Percentiles rank a stretch among this genome's conserved stretches.
phyloP scores from a whole-genome alignment of 2,329 filamentous ascomycete species.

The Xylaria sp. region DNA sequence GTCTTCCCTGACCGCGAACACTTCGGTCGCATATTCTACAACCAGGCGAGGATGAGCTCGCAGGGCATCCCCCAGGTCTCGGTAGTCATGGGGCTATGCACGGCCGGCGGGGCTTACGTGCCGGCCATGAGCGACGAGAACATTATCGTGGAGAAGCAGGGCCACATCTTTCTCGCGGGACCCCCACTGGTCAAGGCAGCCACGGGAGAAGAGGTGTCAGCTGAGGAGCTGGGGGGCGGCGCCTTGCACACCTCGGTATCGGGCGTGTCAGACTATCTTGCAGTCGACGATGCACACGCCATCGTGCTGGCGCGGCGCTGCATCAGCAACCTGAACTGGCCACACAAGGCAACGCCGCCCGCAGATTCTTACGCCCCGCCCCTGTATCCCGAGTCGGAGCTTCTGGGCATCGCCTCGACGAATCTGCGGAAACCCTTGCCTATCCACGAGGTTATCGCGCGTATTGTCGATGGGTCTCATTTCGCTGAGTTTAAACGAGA shows the following conservation, averaged over 20 bases:
- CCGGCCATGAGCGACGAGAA: conserved; percentile 97
- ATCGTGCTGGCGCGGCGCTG: conserved; percentile 85
- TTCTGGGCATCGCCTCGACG: conserved; percentile 88
- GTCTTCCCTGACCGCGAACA: conserved; percentile 96
- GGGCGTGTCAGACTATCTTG: conserved; percentile 94
- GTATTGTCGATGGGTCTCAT: conserved; percentile 88
- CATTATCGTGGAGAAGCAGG: conserved; percentile 94
- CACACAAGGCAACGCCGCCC: conserved; percentile 59
- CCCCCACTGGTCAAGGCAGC: conserved; percentile 95
- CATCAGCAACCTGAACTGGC: conserved; percentile 91
- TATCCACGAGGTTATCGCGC: conserved; percentile 89
- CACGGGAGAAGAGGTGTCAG: conserved; percentile 90
- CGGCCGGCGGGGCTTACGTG: conserved; percentile 94
- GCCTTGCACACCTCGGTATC: conserved; percentile 90
- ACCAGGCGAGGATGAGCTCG: conserved; percentile 93
- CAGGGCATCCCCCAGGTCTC: conserved; percentile 91
- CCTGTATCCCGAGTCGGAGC: conserved; percentile 80
- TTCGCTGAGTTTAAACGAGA: conserved; percentile 95
- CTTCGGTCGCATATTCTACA: conserved; percentile 98
- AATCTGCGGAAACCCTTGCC: conserved; percentile 88
- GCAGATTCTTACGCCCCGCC: conserved; percentile 73
- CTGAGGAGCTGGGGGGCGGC: conserved; percentile 91
- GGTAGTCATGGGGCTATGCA: conserved; percentile 97
- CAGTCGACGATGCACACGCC: conserved; percentile 93
- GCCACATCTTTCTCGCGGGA: conserved; percentile 96